Percentiles rank a stretch among this genome's conserved stretches.
phyloP scores from a whole-genome alignment of 345 rosid species.

The Rhodamnia rubescens region DNA sequence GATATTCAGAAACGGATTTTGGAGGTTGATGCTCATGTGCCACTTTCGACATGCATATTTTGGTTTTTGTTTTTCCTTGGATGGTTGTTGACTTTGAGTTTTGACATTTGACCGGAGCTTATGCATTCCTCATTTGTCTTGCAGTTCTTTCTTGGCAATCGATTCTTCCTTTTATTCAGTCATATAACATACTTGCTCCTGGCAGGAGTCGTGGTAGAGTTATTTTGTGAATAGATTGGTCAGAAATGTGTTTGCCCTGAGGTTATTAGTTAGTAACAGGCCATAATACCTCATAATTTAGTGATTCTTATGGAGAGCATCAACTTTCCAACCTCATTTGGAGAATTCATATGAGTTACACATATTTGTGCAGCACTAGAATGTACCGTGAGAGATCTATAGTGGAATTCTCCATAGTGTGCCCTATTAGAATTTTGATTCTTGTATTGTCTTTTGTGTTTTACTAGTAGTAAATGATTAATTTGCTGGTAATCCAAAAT shows the following conservation, averaged over 20 bases:
- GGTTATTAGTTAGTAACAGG: neutral
- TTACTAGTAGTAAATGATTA: neutral
- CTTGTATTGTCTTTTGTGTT: neutral
- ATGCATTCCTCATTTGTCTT: neutral
- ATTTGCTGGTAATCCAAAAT: neutral
- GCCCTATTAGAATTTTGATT: neutral
- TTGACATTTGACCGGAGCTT: no score
- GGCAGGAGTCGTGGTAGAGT: neutral
- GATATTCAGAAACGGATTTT: neutral
- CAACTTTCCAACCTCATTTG: neutral
- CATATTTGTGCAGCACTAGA: neutral
- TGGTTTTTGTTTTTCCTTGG: no score
- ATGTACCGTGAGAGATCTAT: neutral
- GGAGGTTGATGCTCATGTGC: neutral
- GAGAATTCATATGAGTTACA: neutral
- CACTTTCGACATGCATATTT: neutral
- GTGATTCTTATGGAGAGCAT: neutral
- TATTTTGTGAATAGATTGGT: neutral
- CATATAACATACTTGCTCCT: neutral
- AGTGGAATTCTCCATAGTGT: neutral
- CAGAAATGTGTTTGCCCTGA: neutral
- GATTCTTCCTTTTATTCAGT: neutral
- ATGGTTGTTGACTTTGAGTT: no score
- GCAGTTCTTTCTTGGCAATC: neutral
- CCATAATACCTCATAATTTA: neutral